These are phyloP conservation scores for Cucurbitaria berberidis DNA, from an alignment of 2,329 filamentous ascomycete species.

Conservation along the genomic window DNA sequence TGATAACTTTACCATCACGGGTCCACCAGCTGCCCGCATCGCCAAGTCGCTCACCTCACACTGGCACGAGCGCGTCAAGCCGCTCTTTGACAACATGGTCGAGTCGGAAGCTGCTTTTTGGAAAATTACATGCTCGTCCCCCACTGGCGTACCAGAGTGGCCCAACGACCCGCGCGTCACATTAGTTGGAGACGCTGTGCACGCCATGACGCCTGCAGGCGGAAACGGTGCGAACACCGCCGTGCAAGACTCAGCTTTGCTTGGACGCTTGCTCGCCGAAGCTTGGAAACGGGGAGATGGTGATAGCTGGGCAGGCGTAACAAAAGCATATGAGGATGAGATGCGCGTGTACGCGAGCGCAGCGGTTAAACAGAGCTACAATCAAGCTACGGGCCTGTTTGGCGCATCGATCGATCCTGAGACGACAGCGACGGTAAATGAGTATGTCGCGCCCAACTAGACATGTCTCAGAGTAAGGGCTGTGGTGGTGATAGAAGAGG, in stretches of 20 bases:
- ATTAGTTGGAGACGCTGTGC: conserved; percentile 54
- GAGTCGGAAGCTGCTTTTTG: conserved; percentile 66
- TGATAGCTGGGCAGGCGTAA: conserved; percentile 41
- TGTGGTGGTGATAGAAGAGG: no score
- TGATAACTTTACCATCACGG: conserved; percentile 65
- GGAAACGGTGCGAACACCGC: conserved; percentile 56
- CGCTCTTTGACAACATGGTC: conserved; percentile 65
- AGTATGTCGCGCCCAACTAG: conserved; percentile 26
- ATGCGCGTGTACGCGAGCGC: conserved; percentile 46
- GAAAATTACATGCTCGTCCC: conserved; percentile 70
- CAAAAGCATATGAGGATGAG: conserved; percentile 46
- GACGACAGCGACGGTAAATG: conserved; percentile 19
- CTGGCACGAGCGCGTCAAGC: conserved; percentile 63
- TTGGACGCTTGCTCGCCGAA: conserved; percentile 48
- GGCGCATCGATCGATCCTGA: conserved; percentile 26
- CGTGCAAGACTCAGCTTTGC: conserved; percentile 49
- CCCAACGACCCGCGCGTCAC: conserved; percentile 60
- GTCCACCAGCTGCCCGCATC: conserved; percentile 62
- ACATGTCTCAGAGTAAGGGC: neutral
- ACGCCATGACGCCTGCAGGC: conserved; percentile 56
- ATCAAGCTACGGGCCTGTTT: conserved; percentile 24
- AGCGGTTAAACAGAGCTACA: conserved; percentile 61
- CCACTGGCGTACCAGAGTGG: conserved; percentile 66
- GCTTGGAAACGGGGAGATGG: conserved; percentile 29
- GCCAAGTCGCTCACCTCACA: conserved; percentile 61